phyloP scores from a whole-genome alignment of 148 eudicot species.

The Heliamphora exappendiculata region DNA sequence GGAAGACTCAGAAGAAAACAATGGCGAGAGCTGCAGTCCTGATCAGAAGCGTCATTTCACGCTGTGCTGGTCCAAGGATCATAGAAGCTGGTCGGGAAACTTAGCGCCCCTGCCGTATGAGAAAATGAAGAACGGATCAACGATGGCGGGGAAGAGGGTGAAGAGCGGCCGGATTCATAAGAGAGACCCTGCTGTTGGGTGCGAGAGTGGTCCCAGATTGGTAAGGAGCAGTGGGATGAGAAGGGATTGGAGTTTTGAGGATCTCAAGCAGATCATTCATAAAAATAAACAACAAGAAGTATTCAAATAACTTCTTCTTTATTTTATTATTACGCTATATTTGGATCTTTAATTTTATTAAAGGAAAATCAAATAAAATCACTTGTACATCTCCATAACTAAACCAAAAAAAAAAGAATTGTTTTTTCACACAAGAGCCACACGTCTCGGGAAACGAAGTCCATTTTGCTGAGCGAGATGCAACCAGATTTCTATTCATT shows the following conservation, averaged over 20 bases:
- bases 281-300: too few species aligned
- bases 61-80: slow-evolving; percentile 14
- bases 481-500: too few species aligned
- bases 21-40: not conserved
- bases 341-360: too few species aligned
- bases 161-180: slow-evolving; percentile 16
- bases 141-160: slow-evolving; percentile 10
- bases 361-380: too few species aligned
- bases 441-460: too few species aligned
- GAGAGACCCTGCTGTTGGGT: slow-evolving; percentile 7
- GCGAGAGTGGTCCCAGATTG: slow-evolving; percentile 33
- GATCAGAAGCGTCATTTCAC: slow-evolving; percentile 1
- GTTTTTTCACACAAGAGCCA: too few species aligned
- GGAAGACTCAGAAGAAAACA: slow-evolving; percentile 30
- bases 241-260: slow-evolving; percentile 90
- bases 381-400: too few species aligned
- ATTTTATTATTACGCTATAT: too few species aligned
- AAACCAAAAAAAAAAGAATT: too few species aligned
- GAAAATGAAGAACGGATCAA: slow-evolving; percentile 3
- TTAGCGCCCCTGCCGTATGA: slow-evolving; percentile 17
- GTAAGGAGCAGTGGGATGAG: slow-evolving; percentile 70
- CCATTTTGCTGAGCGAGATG: too few species aligned
- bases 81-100: slow-evolving; percentile 46
- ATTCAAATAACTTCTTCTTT: too few species aligned
- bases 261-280: slow-evolving; percentile 26